phyloP scores from a whole-genome alignment of 345 rosid species.

The Rhodamnia argentea region DNA sequence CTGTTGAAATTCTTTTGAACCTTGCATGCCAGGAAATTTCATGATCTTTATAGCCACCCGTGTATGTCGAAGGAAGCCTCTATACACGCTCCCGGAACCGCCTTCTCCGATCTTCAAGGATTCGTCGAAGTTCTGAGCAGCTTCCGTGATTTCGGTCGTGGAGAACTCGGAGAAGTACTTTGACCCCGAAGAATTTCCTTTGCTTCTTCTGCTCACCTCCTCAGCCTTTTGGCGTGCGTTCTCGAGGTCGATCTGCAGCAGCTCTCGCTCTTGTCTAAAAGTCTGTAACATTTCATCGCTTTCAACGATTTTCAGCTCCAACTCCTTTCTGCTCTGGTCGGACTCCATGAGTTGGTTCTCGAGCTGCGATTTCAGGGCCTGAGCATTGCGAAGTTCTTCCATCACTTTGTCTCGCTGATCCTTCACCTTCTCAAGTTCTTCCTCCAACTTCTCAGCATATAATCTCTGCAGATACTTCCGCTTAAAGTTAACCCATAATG shows the following conservation, averaged over 20 bases:
- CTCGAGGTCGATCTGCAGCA: background rate
- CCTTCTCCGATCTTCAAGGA: conserved; percentile 7
- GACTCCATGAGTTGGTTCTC: background rate
- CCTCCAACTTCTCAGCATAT: background rate
- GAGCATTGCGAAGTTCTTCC: background rate
- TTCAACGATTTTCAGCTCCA: background rate
- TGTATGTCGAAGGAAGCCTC: background rate
- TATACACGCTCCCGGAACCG: background rate
- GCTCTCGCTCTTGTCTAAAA: background rate
- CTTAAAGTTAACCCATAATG: background rate
- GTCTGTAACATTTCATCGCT: background rate
- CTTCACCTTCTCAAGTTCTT: background rate
- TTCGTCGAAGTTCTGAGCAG: background rate
- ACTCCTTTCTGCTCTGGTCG: background rate
- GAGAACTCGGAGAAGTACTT: background rate
- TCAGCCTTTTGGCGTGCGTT: background rate
- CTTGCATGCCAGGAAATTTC: background rate
- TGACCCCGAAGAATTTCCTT: background rate
- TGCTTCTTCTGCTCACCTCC: background rate
- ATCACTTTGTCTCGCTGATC: background rate
- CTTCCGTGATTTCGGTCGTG: background rate
- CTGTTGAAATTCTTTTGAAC: background rate
- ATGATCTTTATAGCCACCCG: conserved; percentile 4
- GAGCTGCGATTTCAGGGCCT: background rate
- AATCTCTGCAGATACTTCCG: background rate